These are phyloP conservation scores for Artemisia argyi DNA, from an alignment of 129 eudicot species.

Conservation along the genomic window DNA sequence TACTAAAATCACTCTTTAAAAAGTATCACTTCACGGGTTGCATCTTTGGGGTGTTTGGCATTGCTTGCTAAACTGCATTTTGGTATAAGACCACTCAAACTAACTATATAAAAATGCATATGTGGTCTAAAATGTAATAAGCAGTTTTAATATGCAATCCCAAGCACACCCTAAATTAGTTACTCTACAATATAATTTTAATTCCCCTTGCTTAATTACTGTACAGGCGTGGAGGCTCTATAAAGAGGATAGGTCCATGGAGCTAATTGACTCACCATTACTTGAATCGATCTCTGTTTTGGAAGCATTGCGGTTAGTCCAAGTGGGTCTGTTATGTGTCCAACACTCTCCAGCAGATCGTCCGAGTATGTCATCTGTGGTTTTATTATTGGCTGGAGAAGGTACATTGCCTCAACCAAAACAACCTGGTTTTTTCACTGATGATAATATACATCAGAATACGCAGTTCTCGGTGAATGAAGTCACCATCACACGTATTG, in stretches of 20 bases:
- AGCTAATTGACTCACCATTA: slow-evolving; percentile 8
- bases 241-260: slow-evolving; percentile 20
- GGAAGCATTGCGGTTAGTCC: slow-evolving; percentile 4
- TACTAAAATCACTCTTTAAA: background rate
- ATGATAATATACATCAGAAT: background rate
- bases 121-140: no score
- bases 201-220: background rate
- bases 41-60: no score
- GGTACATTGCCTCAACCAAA: slow-evolving; percentile 18
- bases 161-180: no score
- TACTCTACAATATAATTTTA: no score
- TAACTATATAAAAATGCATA: no score
- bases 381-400: slow-evolving; percentile 15
- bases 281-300: background rate
- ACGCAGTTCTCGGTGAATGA: background rate
- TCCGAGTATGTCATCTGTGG: slow-evolving; percentile 23
- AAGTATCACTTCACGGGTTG: background rate
- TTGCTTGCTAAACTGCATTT: no score
- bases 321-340: slow-evolving; percentile 31
- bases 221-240: slow-evolving; percentile 29
- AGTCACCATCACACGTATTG: background rate
- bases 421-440: slow-evolving; percentile 23
- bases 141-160: no score
- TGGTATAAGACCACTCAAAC: no score
- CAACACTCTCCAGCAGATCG: slow-evolving; percentile 21